These are phyloP conservation scores for Stemphylium vesicarium DNA, from an alignment of 2,329 filamentous ascomycete species.

Conservation along the genomic window DNA sequence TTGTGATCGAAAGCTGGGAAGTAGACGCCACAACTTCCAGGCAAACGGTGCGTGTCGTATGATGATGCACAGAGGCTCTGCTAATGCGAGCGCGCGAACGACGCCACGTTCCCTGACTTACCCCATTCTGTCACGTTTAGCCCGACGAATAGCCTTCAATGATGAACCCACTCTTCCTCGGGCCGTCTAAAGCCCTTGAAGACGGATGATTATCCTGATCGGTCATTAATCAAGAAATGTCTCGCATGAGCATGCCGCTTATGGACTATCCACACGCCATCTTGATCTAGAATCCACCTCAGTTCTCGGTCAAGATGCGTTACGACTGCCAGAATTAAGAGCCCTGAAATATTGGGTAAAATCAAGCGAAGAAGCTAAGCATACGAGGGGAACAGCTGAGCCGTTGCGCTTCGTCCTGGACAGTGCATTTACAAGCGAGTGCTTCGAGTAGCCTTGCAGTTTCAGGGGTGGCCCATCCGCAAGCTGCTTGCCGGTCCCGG, in stretches of 20 bases:
- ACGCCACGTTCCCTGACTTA: background rate
- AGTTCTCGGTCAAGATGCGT: background rate
- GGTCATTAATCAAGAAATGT: background rate
- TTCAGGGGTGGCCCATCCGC: constrained; percentile 7
- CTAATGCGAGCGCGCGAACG: background rate
- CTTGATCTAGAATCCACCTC: background rate
- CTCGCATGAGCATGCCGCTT: background rate
- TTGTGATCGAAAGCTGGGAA: background rate
- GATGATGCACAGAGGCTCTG: constrained; percentile 1
- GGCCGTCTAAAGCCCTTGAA: background rate
- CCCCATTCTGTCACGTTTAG: background rate
- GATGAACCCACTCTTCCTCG: background rate
- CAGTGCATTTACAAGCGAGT: background rate
- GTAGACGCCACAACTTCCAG: too few relatives aligned
- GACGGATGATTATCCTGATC: too few relatives aligned
- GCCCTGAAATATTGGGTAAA: background rate
- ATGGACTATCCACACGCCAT: background rate
- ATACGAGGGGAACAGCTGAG: background rate
- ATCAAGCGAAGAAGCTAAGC: background rate
- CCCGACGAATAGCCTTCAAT: background rate
- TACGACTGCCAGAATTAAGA: too few relatives aligned
- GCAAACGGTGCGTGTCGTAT: background rate
- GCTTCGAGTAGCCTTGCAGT: background rate
- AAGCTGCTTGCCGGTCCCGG: background rate
- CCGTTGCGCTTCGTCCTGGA: background rate